Base-by-base conservation (phyloP, 2,329 filamentous ascomycete species). In the Aspergillus caelatus region DNA sequence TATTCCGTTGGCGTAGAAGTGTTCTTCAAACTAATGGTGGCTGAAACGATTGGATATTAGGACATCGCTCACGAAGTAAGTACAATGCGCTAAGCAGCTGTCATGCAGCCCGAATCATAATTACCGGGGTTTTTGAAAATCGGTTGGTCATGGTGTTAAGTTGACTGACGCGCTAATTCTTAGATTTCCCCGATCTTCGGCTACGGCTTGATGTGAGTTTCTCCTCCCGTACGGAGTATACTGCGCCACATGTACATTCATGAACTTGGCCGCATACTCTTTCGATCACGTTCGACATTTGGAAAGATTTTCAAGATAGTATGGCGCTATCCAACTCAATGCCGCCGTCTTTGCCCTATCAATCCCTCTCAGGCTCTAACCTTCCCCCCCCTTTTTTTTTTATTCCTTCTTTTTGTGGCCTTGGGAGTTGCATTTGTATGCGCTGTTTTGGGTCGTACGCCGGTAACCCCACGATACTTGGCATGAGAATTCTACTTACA, bases 181-280 rank as follows among this genome's bases (percentile, higher is more conserved):
- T 73, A 78, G 76, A 77, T 78, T 67, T 77, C 76, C 67, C 76
- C 75, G 46, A 75, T 78, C 65, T 77, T 77, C 70, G 75, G 75
- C 68, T 79, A 76, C 65, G 70, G 72, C 61, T 73, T 79, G 66
- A 78, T 78, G 76, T 79, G 64, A 74, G 75, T 73, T 60, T 56
- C n/a, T 58, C 61, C 62, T 64, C 34, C 30, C 58, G 46, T 57
- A 36, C 34, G 7, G 21, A 52, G 8, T 34, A 55, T 43, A 67
- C 70, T 72, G 68, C 70, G 72, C 70, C 71, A 72, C 71, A 66
- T 34, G 48, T 28, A 61, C 60, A 54, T 59, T 58, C 34, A 41
- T 61, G 62, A 58, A 60, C 54, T 66, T 58, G 61, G 65, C 63
- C 65, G 74, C 77, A 79, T 77, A 68, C 65, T 53, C 43, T 63